phyloP scores from a whole-genome alignment of 2,329 filamentous ascomycete species.

The Fusarium praegraminearum region DNA sequence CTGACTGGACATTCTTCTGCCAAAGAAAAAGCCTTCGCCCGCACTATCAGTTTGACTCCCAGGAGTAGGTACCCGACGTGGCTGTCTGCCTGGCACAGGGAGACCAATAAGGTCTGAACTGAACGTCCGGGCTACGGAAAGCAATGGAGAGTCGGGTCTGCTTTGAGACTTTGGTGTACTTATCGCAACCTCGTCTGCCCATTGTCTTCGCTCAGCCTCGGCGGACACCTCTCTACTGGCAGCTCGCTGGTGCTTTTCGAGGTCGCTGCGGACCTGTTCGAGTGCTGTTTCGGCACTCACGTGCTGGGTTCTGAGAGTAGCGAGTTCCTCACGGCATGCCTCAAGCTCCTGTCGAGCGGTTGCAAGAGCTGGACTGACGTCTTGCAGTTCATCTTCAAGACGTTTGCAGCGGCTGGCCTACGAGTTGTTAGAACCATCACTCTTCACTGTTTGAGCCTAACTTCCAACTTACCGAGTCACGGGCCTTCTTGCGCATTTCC shows the following conservation, averaged over 20 bases:
- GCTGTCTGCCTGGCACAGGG: slow-evolving; percentile 53
- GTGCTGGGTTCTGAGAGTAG: slow-evolving; percentile 72
- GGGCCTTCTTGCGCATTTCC: slow-evolving; percentile 88
- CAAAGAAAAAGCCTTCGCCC: slow-evolving; percentile 55
- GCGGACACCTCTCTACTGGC: slow-evolving; percentile 50
- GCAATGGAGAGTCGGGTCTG: slow-evolving; percentile 66
- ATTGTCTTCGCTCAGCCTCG: slow-evolving; percentile 60
- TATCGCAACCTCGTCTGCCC: slow-evolving; percentile 64
- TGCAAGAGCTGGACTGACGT: slow-evolving; percentile 72
- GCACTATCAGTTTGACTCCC: slow-evolving; percentile 61
- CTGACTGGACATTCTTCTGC: slow-evolving; percentile 65
- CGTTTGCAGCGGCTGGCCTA: slow-evolving; percentile 74
- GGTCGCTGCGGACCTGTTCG: slow-evolving; percentile 63
- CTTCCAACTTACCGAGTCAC: slow-evolving; percentile 78
- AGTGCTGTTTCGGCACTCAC: slow-evolving; percentile 75
- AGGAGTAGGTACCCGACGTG: slow-evolving; percentile 55
- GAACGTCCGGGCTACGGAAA: slow-evolving; percentile 64
- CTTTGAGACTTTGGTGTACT: slow-evolving; percentile 60
- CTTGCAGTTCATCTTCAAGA: slow-evolving; percentile 86
- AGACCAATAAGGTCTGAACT: slow-evolving; percentile 67
- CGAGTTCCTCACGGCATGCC: slow-evolving; percentile 69
- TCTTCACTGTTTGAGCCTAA: not conserved
- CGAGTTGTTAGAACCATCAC: slow-evolving; percentile 33
- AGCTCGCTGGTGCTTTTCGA: slow-evolving; percentile 61
- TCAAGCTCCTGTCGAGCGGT: slow-evolving; percentile 73